Conservation (phyloP, 2,329 filamentous ascomycete genomes). For the Fusarium sp. region DNA sequence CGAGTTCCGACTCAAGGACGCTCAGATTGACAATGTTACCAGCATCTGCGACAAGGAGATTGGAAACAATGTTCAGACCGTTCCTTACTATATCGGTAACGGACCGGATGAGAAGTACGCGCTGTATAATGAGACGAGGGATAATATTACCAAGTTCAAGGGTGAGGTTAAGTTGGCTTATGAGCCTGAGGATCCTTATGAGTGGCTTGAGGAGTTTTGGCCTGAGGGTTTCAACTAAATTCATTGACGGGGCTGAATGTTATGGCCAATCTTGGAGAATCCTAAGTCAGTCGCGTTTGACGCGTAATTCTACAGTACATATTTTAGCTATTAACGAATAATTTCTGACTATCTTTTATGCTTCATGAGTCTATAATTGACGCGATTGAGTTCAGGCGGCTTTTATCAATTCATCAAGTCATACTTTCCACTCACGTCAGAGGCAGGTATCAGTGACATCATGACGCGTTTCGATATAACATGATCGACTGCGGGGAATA, state of each 20-base stretch:
- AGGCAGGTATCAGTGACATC: conserved; percentile 22
- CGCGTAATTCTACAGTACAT: neutral
- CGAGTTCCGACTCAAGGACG: conserved; percentile 47
- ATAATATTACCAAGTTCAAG: conserved; percentile 44
- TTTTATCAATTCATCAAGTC: too few relatives aligned
- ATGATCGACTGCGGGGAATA: conserved; percentile 22
- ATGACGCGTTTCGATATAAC: neutral
- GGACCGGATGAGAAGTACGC: conserved; percentile 49
- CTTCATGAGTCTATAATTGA: fast-evolving
- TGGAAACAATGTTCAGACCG: conserved; percentile 47
- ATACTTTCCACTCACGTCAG: conserved; percentile 23
- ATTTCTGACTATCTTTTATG: fast-evolving
- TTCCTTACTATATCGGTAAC: conserved; percentile 43
- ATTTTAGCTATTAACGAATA: neutral
- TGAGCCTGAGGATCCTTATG: conserved; percentile 58
- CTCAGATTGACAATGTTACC: conserved; percentile 43
- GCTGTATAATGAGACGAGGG: conserved; percentile 45
- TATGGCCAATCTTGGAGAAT: too few relatives aligned
- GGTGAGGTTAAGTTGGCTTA: conserved; percentile 40
- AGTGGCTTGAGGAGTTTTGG: conserved; percentile 66
- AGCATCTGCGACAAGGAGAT: conserved; percentile 48
- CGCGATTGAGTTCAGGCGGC: too few relatives aligned
- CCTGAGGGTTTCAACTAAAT: conserved; percentile 44
- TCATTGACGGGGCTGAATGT: too few relatives aligned
- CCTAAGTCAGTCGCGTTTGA: neutral